A percentile compares a stretch with the other conserved stretches of the same genome.
These are phyloP conservation scores for Diaporthe vaccinii DNA, from an alignment of 2,329 filamentous ascomycete species.

Conservation along the genomic window DNA sequence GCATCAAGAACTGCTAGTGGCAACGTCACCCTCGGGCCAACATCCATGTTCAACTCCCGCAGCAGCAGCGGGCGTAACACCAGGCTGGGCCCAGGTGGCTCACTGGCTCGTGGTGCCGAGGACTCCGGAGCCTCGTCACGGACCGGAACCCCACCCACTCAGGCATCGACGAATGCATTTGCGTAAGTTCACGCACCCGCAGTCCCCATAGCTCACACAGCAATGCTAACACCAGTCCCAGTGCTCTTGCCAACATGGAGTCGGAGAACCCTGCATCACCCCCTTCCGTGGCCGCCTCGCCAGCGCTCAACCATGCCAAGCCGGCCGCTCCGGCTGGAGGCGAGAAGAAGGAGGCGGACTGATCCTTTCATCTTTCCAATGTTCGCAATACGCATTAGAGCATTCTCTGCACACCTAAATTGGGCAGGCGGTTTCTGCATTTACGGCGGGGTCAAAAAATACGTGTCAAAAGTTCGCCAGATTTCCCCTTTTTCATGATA, in stretches of 20 bases:
- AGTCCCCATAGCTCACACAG: background rate
- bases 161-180: conserved; percentile 81
- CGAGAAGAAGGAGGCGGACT: conserved; percentile 66
- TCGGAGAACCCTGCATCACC: conserved; percentile 77
- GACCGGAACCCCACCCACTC: conserved; percentile 85
- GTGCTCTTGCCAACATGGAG: conserved; percentile 72
- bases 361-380: conserved; percentile 51
- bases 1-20: conserved; percentile 72
- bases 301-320: conserved; percentile 73
- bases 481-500: conserved; percentile 63
- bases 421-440: conserved; percentile 62
- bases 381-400: conserved; percentile 59
- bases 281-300: conserved; percentile 76
- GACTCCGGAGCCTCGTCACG: conserved; percentile 91
- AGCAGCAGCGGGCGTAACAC: conserved; percentile 83
- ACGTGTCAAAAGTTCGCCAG: conserved; percentile 61
- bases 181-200: conserved; percentile 72
- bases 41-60: conserved; percentile 88
- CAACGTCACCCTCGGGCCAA: conserved; percentile 80
- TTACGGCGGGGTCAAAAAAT: conserved; percentile 62
- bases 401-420: conserved; percentile 61
- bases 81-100: conserved; percentile 80
- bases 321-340: conserved; percentile 60
- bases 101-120: conserved; percentile 80
- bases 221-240: conserved; percentile 52